Conservation (phyloP, 371 early-diverging fungal species). For the Mortierella polycephala region DNA sequence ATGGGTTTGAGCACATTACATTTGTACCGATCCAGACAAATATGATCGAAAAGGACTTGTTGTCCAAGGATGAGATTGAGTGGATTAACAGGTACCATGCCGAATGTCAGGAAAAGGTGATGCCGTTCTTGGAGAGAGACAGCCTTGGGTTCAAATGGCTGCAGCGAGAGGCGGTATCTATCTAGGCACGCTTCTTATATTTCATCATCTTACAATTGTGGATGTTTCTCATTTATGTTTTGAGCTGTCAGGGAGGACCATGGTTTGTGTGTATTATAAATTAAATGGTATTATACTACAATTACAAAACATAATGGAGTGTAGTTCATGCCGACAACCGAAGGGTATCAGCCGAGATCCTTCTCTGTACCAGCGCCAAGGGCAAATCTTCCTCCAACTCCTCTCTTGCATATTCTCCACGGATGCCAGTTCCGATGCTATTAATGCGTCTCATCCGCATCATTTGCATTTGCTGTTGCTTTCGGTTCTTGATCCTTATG, state of each 20-base stretch:
- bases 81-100: conserved; percentile 92
- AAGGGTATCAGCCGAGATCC: conserved; percentile 29
- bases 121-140: conserved; percentile 76
- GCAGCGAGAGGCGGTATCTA: conserved; percentile 13
- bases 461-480: conserved; percentile 6
- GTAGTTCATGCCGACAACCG: background rate
- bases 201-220: background rate
- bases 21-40: conserved; percentile 83
- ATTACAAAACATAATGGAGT: no score
- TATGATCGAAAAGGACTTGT: conserved; percentile 73
- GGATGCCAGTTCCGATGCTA: background rate
- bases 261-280: no score
- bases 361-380: conserved; percentile 28
- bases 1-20: conserved; percentile 94
- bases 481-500: background rate
- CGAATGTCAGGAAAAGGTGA: conserved; percentile 76
- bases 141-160: conserved; percentile 35
- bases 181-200: background rate
- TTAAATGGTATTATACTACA: no score
- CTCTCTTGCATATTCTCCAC: background rate
- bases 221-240: no score
- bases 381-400: conserved; percentile 47
- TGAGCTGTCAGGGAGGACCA: no score
- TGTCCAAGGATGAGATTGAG: conserved; percentile 76
- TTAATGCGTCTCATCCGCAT: background rate